Evolutionary conservation across 169 alveolate species (phyloP), one percentile per base, ranked within the genome.

Genomic region (Plasmodium relictum): DNA sequence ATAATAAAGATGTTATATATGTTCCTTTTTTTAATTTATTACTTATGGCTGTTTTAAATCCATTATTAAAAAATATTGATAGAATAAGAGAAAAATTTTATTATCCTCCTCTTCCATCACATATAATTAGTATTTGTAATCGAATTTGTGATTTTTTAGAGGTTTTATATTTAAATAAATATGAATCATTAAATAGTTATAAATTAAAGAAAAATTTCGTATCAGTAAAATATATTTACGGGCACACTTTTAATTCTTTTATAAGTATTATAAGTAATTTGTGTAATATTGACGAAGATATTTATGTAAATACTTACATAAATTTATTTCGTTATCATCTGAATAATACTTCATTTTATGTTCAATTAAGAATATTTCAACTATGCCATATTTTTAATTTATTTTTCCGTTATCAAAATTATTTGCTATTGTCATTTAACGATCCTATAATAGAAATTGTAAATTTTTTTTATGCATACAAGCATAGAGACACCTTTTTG

Each of bases 321-420:
- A 62, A 68, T 39, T 1, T 83, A 61, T 83, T 83, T 56, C 16
- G 31, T 2, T 83, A 56, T 44, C 91, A 83, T 61, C 9, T 83
- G 42, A 31, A 62, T 48, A 24, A 31, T 7, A 58, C 9, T 3
- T 50, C 86, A 0, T 69, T 44, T 45, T 83, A 66, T 69, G 85
- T 83, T 4, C 50, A 83, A 12, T 41, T 83, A 61, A 83, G 69
- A 26, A 39, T 83, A 10, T 83, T 83, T 48, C 91, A 83, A 24
- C 10, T 83, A 44, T 83, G 91, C 52, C 91, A 83, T 69, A 54
- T 83, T 39, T 44, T 83, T 42, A 83, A 83, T 24, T 54, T 83
- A 44, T 69, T 83, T 20, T 83, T 83, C 39, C 65, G 91, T 3
- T 83, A 37, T 62, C 91, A 83, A 42, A 83, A 83, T 56, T 70